Evolutionary conservation across 495 filamentous ascomycete genomes (phyloP).

Genomic region (Copromyces sp.): DNA sequence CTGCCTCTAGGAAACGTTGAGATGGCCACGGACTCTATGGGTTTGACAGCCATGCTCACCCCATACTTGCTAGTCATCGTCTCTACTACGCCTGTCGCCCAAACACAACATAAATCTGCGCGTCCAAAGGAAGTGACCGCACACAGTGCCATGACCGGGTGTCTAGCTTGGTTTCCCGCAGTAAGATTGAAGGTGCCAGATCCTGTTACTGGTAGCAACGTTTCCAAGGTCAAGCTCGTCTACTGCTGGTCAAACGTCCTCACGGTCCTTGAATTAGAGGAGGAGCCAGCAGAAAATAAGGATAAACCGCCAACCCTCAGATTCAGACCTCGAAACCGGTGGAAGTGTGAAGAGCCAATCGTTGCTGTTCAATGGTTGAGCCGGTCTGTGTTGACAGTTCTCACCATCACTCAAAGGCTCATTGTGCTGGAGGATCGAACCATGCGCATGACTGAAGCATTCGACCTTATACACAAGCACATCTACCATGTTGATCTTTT

Average conservation of each 20-base stretch:
- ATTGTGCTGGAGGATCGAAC: constrained; percentile 84
- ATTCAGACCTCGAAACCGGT: constrained; percentile 77
- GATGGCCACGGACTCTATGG: constrained; percentile 76
- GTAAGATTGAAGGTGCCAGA: constrained; percentile 79
- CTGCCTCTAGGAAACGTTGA: constrained; percentile 88
- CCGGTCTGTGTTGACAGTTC: constrained; percentile 78
- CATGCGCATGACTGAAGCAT: constrained; percentile 84
- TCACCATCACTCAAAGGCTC: constrained; percentile 88
- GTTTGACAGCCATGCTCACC: constrained; percentile 89
- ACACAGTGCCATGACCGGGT: constrained; percentile 85
- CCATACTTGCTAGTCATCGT: constrained; percentile 93
- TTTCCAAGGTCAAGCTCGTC: constrained; percentile 76
- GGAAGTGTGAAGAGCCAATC: constrained; percentile 90
- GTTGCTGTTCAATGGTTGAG: constrained; percentile 96
- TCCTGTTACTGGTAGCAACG: constrained; percentile 38
- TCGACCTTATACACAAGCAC: constrained; percentile 83
- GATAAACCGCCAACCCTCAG: constrained; percentile 64
- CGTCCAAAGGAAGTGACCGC: constrained; percentile 82
- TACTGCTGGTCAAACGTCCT: constrained; percentile 98
- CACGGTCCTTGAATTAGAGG: constrained; percentile 80
- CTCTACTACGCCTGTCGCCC: constrained; percentile 88
- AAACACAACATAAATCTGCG: constrained; percentile 88
- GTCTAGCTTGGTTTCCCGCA: constrained; percentile 93
- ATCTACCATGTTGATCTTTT: constrained; percentile 88
- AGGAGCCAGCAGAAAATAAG: constrained; percentile 53